Evolutionary conservation across 768 basidiomycete species (phyloP), one percentile per base, ranked within the genome.

Genomic region (Gyrodon lividus): DNA sequence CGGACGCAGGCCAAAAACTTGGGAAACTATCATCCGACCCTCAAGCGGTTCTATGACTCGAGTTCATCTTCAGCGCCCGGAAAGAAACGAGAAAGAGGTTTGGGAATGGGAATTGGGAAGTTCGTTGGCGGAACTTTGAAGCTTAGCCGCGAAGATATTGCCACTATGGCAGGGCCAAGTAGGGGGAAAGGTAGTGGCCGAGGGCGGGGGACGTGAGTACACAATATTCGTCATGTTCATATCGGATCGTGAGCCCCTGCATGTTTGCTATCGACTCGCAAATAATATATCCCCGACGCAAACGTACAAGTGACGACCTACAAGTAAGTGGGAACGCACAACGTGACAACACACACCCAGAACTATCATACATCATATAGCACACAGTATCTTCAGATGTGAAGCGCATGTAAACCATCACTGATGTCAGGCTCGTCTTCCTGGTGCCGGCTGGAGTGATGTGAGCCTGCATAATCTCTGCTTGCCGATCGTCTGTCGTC

Each of bases 21-120:
- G 54, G 91, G 91, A 16, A 92, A 91, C 65, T 93, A 92, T 64
- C 89, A 93, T 59, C 89, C 87, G 34, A 74, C 77, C 4, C 71
- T 92, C 48, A 93, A 91, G 66, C 82, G 78, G 52, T 56, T 86
- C 6, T 89, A 84, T 60, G 79, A 79, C 31, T 63, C 71, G 5
- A 64, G 65, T n/a, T 41, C 58, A 12, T 57, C 59, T 31, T 56
- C 60, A 1, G 53, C 56, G 17, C 55, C 51, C 6, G 69, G 61
- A 39, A 74, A 70, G 56, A 84, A 77, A 54, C 73, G 89, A 54
- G 74, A 79, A 39, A 76, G 81, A 59, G 92, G 91, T 10, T 67
- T 93, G 37, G 74, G 75, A 53, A 84, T 91, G 84, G 90, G 91
- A 6, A 78, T 93, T 19, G 91, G 91, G 6, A 86, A 76, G 52